Evolutionary conservation across 257 asterid species (phyloP).

Genomic region (Paraleonurus japonicus): DNA sequence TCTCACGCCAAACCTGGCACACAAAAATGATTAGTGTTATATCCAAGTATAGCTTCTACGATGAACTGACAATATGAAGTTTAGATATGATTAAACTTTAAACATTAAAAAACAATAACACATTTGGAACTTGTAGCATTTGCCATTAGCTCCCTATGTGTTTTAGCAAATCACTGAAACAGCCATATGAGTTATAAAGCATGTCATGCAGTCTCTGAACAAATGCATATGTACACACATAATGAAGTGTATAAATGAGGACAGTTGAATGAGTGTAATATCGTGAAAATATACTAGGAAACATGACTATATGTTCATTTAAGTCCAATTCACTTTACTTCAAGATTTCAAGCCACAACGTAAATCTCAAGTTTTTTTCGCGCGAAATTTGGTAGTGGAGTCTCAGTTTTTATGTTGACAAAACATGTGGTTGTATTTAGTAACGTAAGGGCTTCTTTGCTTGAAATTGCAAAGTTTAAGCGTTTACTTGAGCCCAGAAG

Average conservation of each 20-base stretch:
- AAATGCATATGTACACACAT: background rate
- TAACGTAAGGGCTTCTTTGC: background rate
- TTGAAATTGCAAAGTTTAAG: no score
- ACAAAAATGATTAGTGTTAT: conserved; percentile 20
- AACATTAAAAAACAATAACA: background rate
- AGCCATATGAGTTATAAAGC: conserved; percentile 2
- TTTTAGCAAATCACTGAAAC: conserved; percentile 10
- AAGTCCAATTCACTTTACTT: background rate
- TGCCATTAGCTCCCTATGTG: background rate
- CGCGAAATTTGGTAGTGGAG: background rate
- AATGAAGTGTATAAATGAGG: background rate
- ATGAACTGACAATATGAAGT: conserved; percentile 1
- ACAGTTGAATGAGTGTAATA: background rate
- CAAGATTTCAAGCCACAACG: background rate
- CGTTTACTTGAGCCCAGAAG: background rate
- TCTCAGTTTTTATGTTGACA: background rate
- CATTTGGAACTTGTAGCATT: conserved; percentile 4
- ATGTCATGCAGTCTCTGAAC: background rate
- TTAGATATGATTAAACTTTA: background rate
- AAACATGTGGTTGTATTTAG: background rate
- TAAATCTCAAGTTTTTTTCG: background rate
- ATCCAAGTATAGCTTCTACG: conserved; percentile 17
- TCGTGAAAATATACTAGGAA: background rate
- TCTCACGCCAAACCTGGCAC: conserved; percentile 47
- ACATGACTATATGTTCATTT: background rate